A percentile compares a stretch with the other conserved stretches of the same genome.
Conservation (phyloP, 495 filamentous ascomycete genomes). For the Podospora sp. region DNA sequence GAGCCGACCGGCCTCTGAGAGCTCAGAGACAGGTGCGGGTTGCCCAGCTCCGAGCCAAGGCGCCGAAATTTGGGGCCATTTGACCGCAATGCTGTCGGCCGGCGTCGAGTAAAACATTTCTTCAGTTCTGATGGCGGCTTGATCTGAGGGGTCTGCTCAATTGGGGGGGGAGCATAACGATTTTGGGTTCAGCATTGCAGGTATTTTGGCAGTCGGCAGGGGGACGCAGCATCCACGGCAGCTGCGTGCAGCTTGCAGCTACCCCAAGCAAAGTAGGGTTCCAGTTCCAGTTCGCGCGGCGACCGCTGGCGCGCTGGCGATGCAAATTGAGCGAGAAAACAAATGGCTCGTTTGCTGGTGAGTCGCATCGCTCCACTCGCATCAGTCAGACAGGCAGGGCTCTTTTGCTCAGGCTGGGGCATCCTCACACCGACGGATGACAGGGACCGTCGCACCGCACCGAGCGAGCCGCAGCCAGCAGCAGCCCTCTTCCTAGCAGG, state of each 20-base stretch:
- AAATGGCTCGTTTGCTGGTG: conserved; percentile 29
- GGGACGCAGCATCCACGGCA: neutral
- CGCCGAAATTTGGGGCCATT: conserved; percentile 16
- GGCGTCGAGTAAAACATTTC: neutral
- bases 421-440: neutral
- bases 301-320: neutral
- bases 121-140: neutral
- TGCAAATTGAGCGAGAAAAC: conserved; percentile 21
- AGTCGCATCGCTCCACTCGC: conserved; percentile 16
- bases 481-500: neutral
- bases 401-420: neutral
- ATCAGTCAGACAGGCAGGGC: conserved; percentile 18
- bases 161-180: neutral
- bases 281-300: neutral
- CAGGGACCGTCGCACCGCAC: conserved; percentile 14
- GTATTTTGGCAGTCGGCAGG: neutral
- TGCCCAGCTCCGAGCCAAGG: conserved; percentile 11
- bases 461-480: neutral
- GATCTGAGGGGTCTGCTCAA: neutral
- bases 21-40: neutral
- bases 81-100: conserved; percentile 6
- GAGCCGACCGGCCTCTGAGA: neutral
- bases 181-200: neutral
- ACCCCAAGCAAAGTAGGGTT: neutral
- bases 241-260: neutral